These are phyloP conservation scores for Cephalotrichum gorgonifer DNA, from an alignment of 2,329 filamentous ascomycete species.

Conservation along the genomic window DNA sequence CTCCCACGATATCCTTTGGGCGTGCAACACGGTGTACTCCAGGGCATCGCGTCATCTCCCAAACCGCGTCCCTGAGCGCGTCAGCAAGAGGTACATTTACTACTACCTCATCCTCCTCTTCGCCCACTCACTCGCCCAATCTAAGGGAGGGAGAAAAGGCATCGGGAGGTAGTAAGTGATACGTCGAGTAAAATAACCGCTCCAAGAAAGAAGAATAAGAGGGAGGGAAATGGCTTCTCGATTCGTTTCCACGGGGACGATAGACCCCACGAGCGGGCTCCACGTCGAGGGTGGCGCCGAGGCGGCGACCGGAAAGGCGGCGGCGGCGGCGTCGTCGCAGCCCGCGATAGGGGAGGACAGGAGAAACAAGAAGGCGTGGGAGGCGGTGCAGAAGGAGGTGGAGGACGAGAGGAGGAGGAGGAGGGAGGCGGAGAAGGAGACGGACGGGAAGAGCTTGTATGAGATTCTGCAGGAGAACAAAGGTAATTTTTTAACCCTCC, in stretches of 20 bases:
- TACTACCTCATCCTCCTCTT: too few relatives aligned
- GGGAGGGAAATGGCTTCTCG: slow-evolving; percentile 42
- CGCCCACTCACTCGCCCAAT: too few relatives aligned
- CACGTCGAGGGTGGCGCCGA: slow-evolving; percentile 11
- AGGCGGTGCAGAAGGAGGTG: slow-evolving; percentile 52
- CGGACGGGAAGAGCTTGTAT: slow-evolving; percentile 52
- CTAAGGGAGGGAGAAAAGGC: too few relatives aligned
- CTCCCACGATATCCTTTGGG: too few relatives aligned
- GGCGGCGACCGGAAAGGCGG: slow-evolving; percentile 7
- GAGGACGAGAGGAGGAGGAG: slow-evolving; percentile 47
- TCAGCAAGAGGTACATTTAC: too few relatives aligned
- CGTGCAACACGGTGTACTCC: too few relatives aligned
- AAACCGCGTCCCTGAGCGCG: too few relatives aligned
- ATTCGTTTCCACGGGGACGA: slow-evolving; percentile 46
- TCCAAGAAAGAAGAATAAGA: too few relatives aligned
- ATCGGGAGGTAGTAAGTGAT: too few relatives aligned
- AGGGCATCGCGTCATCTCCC: too few relatives aligned
- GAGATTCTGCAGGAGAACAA: slow-evolving; percentile 76
- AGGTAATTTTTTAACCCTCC: slow-evolving; percentile 32
- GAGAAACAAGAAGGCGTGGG: slow-evolving; percentile 42
- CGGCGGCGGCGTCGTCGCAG: neutral
- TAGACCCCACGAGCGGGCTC: slow-evolving; percentile 23
- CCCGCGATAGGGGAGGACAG: slow-evolving; percentile 14
- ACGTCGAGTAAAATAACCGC: too few relatives aligned
- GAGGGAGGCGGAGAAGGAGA: slow-evolving; percentile 34